Conservation (phyloP, 805 yeast species). For the Cyberlindnera samutprakarnensis region DNA sequence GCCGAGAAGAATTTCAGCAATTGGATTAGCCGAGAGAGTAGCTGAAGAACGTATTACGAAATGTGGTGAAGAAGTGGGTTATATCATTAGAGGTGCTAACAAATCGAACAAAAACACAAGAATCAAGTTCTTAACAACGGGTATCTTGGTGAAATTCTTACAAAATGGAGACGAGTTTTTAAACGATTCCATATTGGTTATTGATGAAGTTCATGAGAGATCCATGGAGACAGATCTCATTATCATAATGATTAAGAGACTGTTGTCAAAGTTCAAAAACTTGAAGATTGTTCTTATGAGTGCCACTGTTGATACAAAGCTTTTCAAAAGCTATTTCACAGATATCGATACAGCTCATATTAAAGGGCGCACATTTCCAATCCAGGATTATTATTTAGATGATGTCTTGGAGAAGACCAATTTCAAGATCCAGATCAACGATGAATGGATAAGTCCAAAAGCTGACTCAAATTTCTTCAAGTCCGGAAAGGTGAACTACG, state of each 20-base stretch:
- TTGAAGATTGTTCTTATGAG: constrained; percentile 81
- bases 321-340: constrained; percentile 60
- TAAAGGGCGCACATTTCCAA: constrained; percentile 92
- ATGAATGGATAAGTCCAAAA: constrained; percentile 43
- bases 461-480: constrained; percentile 62
- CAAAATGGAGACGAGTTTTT: constrained; percentile 45
- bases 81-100: constrained; percentile 84
- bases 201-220: constrained; percentile 97
- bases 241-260: constrained; percentile 63
- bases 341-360: constrained; percentile 67
- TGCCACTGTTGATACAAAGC: constrained; percentile 76
- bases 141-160: constrained; percentile 80
- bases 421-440: constrained; percentile 41
- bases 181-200: constrained; percentile 55
- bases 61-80: constrained; percentile 78
- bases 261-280: constrained; percentile 38
- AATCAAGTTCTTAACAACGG: constrained; percentile 86
- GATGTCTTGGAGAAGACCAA: constrained; percentile 50
- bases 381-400: constrained; percentile 67
- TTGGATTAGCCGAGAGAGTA: constrained; percentile 89
- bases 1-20: constrained; percentile 92
- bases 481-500: constrained; percentile 66
- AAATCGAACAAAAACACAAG: constrained; percentile 54
- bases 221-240: constrained; percentile 86
- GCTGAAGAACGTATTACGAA: constrained; percentile 62